Conservation (phyloP, 1,284 basidiomycete genomes). For the Microbotryum intermedium region DNA sequence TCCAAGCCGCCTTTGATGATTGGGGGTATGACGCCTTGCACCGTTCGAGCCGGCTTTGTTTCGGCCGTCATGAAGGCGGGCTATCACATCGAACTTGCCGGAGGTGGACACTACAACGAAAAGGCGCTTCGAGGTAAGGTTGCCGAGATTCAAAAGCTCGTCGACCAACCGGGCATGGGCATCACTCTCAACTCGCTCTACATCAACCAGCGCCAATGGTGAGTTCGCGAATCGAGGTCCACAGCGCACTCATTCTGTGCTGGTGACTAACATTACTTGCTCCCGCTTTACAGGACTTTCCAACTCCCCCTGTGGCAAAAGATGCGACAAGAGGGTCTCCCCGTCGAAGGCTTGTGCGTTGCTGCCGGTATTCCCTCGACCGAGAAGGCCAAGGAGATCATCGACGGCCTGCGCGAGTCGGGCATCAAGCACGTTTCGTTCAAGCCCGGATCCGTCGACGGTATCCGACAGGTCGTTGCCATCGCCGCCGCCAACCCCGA, state of each 20-base stretch:
- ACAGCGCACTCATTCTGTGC: neutral
- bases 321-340: slow-evolving; percentile 89
- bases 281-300: slow-evolving; percentile 50
- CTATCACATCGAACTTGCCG: slow-evolving; percentile 92
- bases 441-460: slow-evolving; percentile 95
- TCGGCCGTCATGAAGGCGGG: slow-evolving; percentile 85
- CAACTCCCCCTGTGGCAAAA: slow-evolving; percentile 96
- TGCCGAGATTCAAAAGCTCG: slow-evolving; percentile 71
- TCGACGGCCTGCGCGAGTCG: slow-evolving; percentile 60
- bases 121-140: slow-evolving; percentile 80
- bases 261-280: neutral
- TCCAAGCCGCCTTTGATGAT: slow-evolving; percentile 98
- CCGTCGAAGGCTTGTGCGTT: slow-evolving; percentile 95
- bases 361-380: slow-evolving; percentile 89
- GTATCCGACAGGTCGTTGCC: slow-evolving; percentile 91
- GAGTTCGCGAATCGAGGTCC: neutral
- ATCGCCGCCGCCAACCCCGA: slow-evolving; percentile 90
- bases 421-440: slow-evolving; percentile 87
- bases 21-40: slow-evolving; percentile 94
- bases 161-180: slow-evolving; percentile 70
- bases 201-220: slow-evolving; percentile 94
- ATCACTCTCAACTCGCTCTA: slow-evolving; percentile 92
- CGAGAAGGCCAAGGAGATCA: slow-evolving; percentile 90
- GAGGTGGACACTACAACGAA: slow-evolving; percentile 93
- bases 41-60: slow-evolving; percentile 86